phyloP scores from a whole-genome alignment of 768 basidiomycete genomes.

The Boletellus ananiceps region DNA sequence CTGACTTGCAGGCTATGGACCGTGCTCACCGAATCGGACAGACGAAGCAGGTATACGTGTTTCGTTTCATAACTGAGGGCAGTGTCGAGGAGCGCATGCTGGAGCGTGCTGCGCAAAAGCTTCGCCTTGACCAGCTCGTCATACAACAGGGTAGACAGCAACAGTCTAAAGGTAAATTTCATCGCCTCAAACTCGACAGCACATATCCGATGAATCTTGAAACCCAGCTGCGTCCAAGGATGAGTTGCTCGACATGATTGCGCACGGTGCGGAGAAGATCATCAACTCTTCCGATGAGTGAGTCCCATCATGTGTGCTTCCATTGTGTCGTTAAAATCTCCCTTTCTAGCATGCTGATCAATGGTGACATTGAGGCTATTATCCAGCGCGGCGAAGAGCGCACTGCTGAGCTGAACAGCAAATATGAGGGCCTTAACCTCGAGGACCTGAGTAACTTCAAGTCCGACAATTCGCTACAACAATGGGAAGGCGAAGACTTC shows the following conservation, averaged over 20 bases:
- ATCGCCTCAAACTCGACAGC: background rate
- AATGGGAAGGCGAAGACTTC: slow-evolving; percentile 97
- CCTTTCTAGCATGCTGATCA: slow-evolving; percentile 56
- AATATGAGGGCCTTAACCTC: slow-evolving; percentile 87
- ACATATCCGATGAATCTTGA: background rate
- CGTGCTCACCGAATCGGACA: slow-evolving; percentile 96
- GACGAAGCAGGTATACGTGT: slow-evolving; percentile 96
- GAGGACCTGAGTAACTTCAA: slow-evolving; percentile 98
- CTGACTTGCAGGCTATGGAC: slow-evolving; percentile 98
- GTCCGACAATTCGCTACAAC: slow-evolving; percentile 83
- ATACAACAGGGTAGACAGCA: slow-evolving; percentile 93
- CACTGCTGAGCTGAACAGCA: slow-evolving; percentile 81
- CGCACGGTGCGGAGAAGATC: slow-evolving; percentile 95
- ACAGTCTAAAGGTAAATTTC: slow-evolving; percentile 62
- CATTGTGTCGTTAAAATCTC: background rate
- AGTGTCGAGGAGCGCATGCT: slow-evolving; percentile 95
- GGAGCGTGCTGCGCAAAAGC: slow-evolving; percentile 92
- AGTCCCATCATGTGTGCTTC: slow-evolving; percentile 21
- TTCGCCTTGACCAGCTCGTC: slow-evolving; percentile 91
- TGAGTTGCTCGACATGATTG: slow-evolving; percentile 96
- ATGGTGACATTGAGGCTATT: slow-evolving; percentile 92
- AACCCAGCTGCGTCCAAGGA: slow-evolving; percentile 85
- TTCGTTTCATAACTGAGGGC: slow-evolving; percentile 93
- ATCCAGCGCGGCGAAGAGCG: slow-evolving; percentile 89
- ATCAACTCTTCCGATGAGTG: slow-evolving; percentile 78